These are phyloP conservation scores for Eucalyptus shirleyi DNA, from an alignment of 345 rosid genomes.

Conservation along the genomic window DNA sequence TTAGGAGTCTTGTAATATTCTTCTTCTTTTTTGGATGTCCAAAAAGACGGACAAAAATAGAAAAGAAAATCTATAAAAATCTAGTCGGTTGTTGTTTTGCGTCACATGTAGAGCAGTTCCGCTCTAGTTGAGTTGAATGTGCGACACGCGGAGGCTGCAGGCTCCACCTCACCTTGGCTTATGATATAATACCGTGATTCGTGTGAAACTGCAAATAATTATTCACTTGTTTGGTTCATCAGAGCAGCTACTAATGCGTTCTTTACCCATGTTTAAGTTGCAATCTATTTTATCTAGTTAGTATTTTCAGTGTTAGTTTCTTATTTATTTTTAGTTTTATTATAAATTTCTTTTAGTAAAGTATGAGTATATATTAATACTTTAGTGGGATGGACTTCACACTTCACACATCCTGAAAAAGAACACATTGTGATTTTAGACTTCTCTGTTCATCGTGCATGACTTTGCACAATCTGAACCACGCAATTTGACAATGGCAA, in stretches of 20 bases:
- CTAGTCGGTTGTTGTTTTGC: background rate
- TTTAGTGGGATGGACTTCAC: no score
- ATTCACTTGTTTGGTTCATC: background rate
- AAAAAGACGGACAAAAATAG: background rate
- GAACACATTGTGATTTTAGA: no score
- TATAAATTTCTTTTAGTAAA: no score
- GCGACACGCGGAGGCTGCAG: accelerated
- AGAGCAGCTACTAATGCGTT: background rate
- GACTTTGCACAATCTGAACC: no score
- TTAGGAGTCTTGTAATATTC: background rate
- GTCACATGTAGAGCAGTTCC: background rate
- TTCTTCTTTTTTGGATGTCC: background rate
- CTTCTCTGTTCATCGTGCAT: no score
- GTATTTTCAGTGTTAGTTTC: background rate
- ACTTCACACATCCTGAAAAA: background rate
- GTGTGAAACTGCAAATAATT: no score
- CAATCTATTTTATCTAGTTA: background rate
- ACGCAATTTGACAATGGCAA: no score
- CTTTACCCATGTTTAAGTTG: background rate
- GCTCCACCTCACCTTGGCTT: background rate
- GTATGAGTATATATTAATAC: no score
- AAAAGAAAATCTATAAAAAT: background rate
- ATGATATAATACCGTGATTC: no score
- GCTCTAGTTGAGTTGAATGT: background rate
- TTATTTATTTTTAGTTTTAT: no score